Evolutionary conservation across 2,329 filamentous ascomycete species (phyloP), one percentile per base, ranked within the genome.

Genomic region (Alternaria angustiovoidea): DNA sequence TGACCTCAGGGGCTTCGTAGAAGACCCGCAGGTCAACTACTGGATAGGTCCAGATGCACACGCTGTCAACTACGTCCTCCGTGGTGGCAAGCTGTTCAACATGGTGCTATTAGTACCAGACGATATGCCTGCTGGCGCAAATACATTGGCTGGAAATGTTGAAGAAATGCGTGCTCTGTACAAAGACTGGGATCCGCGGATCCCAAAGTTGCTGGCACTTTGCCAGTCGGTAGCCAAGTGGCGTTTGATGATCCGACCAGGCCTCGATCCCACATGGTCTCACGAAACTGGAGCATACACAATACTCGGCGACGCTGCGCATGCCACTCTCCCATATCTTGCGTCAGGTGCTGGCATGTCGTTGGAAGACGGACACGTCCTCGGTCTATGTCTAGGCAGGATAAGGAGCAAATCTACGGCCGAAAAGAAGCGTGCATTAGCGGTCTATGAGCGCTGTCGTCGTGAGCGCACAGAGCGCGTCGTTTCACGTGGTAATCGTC

Each of bases 301-400:
- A 0, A 82, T 90, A 68, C 79, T 90, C 0, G 88, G 88, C 0
- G 88, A 90, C 66, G 86, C 87, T 0, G 86, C 87, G 2, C 87
- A 90, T 62, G 87, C 88, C 6, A 89, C 87, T 0, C 78, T 90
- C 0, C 88, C 88, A 0, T 90, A 90, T 68, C 78, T 88, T 0
- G 86, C 86, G 2, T 81, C 78, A 7, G 83, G 85, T 2, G 86
- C 86, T 0, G 86, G 86, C 2, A 88, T 88, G 86, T 83, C 84
- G 4, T 78, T 89, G 1, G 87, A 89, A 72, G 87, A 89, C 55
- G 87, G 81, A 0, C 85, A 84, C 3, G 85, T 87, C 0, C 78
- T 88, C 0, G 86, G 87, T 0, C 76, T 87, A 44, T 87, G 85
- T 56, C 80, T 88, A 1, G 81, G 81, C 0, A 79, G 80, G 5